Evolutionary conservation across 306 rosid species (phyloP).

Genomic region (Casuarina cunninghamiana): DNA sequence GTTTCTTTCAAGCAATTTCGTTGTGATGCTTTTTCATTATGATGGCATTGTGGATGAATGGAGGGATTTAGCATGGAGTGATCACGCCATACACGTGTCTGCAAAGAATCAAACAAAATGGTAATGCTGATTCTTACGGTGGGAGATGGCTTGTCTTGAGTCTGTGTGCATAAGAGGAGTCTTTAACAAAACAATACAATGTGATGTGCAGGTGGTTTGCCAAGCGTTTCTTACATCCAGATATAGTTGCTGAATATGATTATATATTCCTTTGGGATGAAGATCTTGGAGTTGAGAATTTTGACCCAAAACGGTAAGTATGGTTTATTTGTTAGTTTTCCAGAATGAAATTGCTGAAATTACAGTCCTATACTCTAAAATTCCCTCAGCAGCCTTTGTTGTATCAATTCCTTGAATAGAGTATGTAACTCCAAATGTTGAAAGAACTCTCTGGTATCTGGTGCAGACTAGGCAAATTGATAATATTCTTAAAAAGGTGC

Average conservation of each 20-base stretch:
- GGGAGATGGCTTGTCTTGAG: background rate
- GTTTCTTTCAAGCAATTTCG: constrained; percentile 49
- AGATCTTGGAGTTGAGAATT: constrained; percentile 87
- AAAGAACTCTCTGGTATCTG: background rate
- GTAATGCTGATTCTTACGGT: constrained; percentile 23
- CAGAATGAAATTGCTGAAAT: constrained; percentile 11
- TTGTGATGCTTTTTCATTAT: constrained; percentile 65
- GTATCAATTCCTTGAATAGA: background rate
- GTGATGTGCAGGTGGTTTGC: constrained; percentile 82
- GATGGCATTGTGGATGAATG: constrained; percentile 60
- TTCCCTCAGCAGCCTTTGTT: background rate
- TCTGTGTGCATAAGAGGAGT: too few species aligned
- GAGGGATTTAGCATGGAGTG: constrained; percentile 52
- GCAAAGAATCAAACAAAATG: constrained; percentile 69
- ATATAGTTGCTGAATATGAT: constrained; percentile 69
- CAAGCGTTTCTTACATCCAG: constrained; percentile 94
- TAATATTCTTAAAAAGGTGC: background rate
- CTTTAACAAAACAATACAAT: constrained; percentile 14
- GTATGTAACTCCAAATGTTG: background rate
- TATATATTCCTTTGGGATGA: constrained; percentile 97
- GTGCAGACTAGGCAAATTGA: background rate
- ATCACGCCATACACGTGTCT: constrained; percentile 52
- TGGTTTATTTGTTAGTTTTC: background rate
- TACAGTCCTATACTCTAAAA: background rate
- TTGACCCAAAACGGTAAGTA: constrained; percentile 63